phyloP scores from a whole-genome alignment of 164 flowering plant species.

The Annona squamosa region DNA sequence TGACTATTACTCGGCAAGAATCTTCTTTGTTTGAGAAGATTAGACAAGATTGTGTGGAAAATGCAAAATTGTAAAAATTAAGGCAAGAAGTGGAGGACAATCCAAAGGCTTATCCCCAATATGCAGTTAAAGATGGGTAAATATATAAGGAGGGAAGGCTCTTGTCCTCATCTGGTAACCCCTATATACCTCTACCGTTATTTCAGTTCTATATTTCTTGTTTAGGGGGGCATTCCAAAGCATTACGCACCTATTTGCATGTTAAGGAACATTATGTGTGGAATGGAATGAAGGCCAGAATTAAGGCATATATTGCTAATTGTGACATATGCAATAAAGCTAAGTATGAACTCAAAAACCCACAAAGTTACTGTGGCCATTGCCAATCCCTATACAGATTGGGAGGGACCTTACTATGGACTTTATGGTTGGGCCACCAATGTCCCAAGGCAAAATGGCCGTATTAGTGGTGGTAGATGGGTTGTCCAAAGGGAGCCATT shows the following conservation, averaged over 20 bases:
- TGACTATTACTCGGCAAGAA: too few species aligned
- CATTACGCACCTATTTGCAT: not conserved
- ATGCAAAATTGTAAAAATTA: too few species aligned
- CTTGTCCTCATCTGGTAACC: too few species aligned
- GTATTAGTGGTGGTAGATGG: constrained; percentile 12
- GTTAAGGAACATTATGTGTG: too few species aligned
- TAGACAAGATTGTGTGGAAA: too few species aligned
- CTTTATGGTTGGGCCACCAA: constrained; percentile 9
- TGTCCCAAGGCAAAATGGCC: not conserved
- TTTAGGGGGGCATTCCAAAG: not conserved
- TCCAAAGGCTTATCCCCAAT: too few species aligned
- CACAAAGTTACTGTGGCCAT: constrained; percentile 1
- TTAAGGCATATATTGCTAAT: not conserved
- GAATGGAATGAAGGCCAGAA: not conserved
- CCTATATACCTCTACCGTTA: too few species aligned
- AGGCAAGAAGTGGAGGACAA: too few species aligned
- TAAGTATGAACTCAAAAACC: not conserved
- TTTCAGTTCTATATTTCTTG: not conserved
- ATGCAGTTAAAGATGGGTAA: too few species aligned
- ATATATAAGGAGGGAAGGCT: too few species aligned
- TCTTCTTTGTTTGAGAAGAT: too few species aligned
- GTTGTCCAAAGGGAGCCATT: not conserved
- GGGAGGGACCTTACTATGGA: constrained; percentile 12
- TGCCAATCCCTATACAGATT: not conserved
- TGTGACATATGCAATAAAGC: not conserved